phyloP scores from a whole-genome alignment of 805 yeast species.

The Kluyveromyces aestuarii region DNA sequence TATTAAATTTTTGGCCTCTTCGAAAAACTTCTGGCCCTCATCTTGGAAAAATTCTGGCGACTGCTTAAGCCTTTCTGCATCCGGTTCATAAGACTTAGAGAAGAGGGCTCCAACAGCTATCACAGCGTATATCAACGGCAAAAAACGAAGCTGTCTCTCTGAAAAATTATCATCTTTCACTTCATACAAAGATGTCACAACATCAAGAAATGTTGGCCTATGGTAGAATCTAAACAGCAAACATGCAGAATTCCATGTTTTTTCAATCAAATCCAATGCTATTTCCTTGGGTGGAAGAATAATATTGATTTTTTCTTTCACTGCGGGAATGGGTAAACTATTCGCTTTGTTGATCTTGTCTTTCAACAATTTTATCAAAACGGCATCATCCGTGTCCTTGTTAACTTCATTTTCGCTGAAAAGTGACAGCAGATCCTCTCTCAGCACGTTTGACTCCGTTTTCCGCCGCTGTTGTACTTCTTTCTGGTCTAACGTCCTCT shows the following conservation, averaged over 20 bases:
- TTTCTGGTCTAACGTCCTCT: neutral
- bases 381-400: neutral
- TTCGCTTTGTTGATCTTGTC: conserved; percentile 2
- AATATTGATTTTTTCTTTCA: conserved; percentile 19
- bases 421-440: neutral
- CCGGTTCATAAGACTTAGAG: conserved; percentile 40
- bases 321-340: conserved; percentile 41
- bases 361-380: neutral
- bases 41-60: conserved; percentile 38
- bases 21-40: conserved; percentile 73
- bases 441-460: neutral
- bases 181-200: conserved; percentile 65
- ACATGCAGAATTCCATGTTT: conserved; percentile 82
- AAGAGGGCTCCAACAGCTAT: conserved; percentile 84
- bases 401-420: neutral
- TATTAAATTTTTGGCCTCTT: conserved; percentile 68
- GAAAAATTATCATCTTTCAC: conserved; percentile 64
- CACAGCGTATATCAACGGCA: conserved; percentile 78
- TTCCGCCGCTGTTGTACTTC: neutral
- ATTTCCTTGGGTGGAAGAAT: conserved; percentile 61
- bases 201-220: conserved; percentile 68
- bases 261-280: conserved; percentile 60
- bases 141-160: conserved; percentile 61
- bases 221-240: conserved; percentile 80
- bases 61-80: conserved; percentile 24